Conservation (phyloP, 805 yeast genomes). For the Cyberlindnera mississippiensis region DNA sequence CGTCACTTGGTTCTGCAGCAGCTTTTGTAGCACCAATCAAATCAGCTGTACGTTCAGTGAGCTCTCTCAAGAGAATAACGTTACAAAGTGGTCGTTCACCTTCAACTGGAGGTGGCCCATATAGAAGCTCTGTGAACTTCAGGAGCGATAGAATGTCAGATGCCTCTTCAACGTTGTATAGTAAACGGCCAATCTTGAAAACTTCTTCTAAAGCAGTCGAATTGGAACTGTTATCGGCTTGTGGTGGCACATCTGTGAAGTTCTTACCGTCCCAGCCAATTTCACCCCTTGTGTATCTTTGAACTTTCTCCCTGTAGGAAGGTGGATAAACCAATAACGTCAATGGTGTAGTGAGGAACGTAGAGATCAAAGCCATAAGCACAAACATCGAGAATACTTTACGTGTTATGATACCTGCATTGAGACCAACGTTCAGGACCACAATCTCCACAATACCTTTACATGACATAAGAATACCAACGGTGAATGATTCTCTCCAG, state of each 20-base stretch:
- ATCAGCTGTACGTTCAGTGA: constrained; percentile 68
- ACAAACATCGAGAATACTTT: constrained; percentile 76
- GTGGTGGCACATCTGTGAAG: constrained; percentile 14
- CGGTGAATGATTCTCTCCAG: constrained; percentile 73
- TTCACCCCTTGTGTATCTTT: constrained; percentile 27
- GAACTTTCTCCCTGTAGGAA: constrained; percentile 50
- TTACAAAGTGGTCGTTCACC: constrained; percentile 34
- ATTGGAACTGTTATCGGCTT: constrained; percentile 5
- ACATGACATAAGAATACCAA: constrained; percentile 82
- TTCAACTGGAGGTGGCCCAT: constrained; percentile 24
- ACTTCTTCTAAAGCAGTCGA: constrained; percentile 12
- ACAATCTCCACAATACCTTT: constrained; percentile 86
- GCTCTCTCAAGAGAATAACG: constrained; percentile 53
- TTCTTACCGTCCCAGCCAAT: constrained; percentile 30
- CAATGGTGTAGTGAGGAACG: constrained; percentile 77
- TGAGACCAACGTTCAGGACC: constrained; percentile 68
- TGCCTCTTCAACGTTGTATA: constrained; percentile 25
- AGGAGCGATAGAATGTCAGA: constrained; percentile 22
- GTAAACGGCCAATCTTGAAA: constrained; percentile 17
- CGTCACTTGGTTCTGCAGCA: constrained; percentile 25
- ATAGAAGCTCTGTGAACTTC: constrained; percentile 24
- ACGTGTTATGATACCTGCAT: constrained; percentile 61
- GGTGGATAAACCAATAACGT: constrained; percentile 60
- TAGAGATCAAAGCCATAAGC: constrained; percentile 75
- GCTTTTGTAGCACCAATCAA: constrained; percentile 58